Evolutionary conservation across 805 yeast genomes (phyloP), one percentile per base, ranked within the genome.

Genomic region (Kluyveromyces siamensis): DNA sequence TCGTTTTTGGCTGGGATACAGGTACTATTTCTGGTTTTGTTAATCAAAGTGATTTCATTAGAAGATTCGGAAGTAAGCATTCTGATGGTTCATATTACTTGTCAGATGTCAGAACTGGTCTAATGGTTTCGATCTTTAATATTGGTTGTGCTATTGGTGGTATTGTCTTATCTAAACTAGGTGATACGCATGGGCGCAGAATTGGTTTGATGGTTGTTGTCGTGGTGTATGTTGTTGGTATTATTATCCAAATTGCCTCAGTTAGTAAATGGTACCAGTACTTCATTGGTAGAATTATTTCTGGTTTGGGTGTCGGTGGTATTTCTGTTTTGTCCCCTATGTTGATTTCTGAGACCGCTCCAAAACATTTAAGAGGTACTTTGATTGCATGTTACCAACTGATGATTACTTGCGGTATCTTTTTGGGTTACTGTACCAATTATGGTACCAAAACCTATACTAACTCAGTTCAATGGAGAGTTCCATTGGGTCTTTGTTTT

Each of bases 221-320:
- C 79, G 65, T 74, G 37, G 72, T 83, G 46, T 83, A 83, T 66
- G 75, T 81, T 52, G 74, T 81, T 44, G 89, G 88, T 58, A 78
- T 82, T 48, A 63, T 80, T 48, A 76, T 83, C 51, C 88, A 83
- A 68, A 82, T 83, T 49, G 74, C 86, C 11, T 63, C 69, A 14
- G 45, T 56, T 14, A 53, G 63, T 54, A 71, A 74, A 47, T 83
- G 88, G 88, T 81, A 79, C 66, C 89, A 83, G 67, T 76, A 77
- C 60, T 76, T 80, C 55, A 74, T 83, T 54, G 90, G 89, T 41
- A 74, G 90, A 69, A 76, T 60, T 39, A 59, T 74, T 74, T 78
- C 87, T 35, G 96, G 96, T 49, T 55, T 84, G 6, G 86, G 87
- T 50, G 87, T 85, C 50, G 96, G 96, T 57, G 78, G 79, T 49